Percentiles rank a stretch among this genome's conserved stretches.
phyloP scores from a whole-genome alignment of 768 basidiomycete species.

The Macrolepiota albuminosa region DNA sequence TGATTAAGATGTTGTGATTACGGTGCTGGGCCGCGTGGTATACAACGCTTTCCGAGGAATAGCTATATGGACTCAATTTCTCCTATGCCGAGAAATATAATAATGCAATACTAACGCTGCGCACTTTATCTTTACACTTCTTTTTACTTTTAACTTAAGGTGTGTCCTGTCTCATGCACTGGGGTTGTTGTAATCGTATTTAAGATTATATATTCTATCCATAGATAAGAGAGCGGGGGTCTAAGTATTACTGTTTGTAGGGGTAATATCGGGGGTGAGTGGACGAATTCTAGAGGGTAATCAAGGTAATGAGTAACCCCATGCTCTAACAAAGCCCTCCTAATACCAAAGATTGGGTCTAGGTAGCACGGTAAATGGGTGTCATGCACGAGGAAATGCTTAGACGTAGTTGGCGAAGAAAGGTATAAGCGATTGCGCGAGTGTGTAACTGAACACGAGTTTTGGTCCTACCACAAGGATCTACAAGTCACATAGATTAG shows the following conservation, averaged over 20 bases:
- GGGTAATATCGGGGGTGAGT: not conserved
- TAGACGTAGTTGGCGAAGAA: slow-evolving; percentile 83
- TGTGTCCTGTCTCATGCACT: no score
- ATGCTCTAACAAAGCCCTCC: not conserved
- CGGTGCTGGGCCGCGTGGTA: no score
- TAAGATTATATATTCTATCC: slow-evolving; percentile 1
- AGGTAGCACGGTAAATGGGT: not conserved
- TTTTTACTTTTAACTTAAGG: no score
- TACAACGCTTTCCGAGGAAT: no score
- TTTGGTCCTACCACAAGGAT: slow-evolving; percentile 96
- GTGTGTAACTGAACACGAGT: slow-evolving; percentile 96
- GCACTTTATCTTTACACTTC: no score
- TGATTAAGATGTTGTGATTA: no score
- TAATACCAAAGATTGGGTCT: not conserved
- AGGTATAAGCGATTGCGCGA: slow-evolving; percentile 94
- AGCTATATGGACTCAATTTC: no score
- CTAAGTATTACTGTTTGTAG: not conserved
- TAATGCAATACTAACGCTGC: no score
- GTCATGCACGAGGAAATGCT: not conserved
- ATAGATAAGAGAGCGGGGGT: not conserved
- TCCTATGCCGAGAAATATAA: no score
- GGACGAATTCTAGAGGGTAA: not conserved
- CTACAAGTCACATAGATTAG: slow-evolving; percentile 30
- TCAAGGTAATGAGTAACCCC: not conserved
- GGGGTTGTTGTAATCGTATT: no score